Evolutionary conservation across 768 basidiomycete genomes (phyloP), one percentile per base, ranked within the genome.

Genomic region (Strobilomyces echinocephalus): DNA sequence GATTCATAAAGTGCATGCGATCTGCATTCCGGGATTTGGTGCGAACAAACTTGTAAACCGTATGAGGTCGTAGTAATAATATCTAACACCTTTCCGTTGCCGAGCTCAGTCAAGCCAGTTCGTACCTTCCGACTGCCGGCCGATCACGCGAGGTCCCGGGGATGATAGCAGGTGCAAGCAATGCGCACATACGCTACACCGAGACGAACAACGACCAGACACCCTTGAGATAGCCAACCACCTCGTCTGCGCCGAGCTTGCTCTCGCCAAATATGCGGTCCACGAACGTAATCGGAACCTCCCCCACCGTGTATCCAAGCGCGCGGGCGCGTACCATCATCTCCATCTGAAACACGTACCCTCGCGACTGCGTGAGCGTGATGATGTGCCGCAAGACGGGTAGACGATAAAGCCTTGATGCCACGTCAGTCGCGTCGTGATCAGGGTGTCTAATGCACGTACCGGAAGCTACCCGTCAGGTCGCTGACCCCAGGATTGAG

Each of bases 281-380:
- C 42, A 95, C 93, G 63, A 95, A 95, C 3, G 92, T 95, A 57
- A 95, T 95, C 1, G 93, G 93, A 24, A 95, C 81, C 69, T 95
- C 93, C 5, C 91, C 93, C 0, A 95, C 84, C 5, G 79, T 82
- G 71, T 92, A 95, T 6, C 90, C 91, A 51, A 91, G 72, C 2
- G 88, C 82, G 20, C 85, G 79, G 5, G 93, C 93, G 1, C 93
- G 82, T 18, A 92, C 93, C 81, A 95, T 95, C 87, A 95, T 95
- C 68, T 95, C 93, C 93, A 95, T 95, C 76, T 95, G 93, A 76
- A 95, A 95, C 30, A 95, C 93, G 62, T 95, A 95, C 9, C 93
- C 93, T 59, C 89, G 88, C 3, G 91, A 92, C 56, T 85, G 79
- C 2, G 88, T 92, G 59, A 85, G 79, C 5, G 85, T 81, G 61